phyloP scores from a whole-genome alignment of 2,329 filamentous ascomycete genomes.

The Monosporascus ibericus region DNA sequence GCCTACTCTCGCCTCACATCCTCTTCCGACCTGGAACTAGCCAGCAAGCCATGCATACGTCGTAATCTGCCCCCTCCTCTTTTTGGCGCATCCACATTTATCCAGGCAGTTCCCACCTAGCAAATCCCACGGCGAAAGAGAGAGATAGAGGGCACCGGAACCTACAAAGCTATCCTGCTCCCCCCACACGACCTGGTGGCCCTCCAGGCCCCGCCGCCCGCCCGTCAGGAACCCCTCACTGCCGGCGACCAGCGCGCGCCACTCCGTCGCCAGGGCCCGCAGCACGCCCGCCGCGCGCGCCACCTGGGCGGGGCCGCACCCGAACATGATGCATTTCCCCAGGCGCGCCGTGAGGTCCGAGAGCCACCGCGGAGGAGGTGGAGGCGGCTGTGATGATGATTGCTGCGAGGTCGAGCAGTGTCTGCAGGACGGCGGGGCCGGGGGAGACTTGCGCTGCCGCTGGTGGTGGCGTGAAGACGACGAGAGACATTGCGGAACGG shows the following conservation, averaged over 20 bases:
- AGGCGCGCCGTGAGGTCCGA: conserved; percentile 60
- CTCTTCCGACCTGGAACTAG: no score
- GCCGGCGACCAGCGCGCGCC: conserved; percentile 44
- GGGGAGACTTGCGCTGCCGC: no score
- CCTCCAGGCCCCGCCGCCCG: conserved; percentile 12
- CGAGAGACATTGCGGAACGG: no score
- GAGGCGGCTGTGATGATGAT: conserved; percentile 15
- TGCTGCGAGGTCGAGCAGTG: conserved; percentile 2
- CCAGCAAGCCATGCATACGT: no score
- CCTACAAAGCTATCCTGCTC: conserved; percentile 63
- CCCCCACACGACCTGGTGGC: conserved; percentile 37
- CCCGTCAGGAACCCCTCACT: conserved; percentile 22
- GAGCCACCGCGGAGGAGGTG: conserved; percentile 55
- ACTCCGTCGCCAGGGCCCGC: conserved; percentile 53
- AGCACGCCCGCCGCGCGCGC: conserved; percentile 54
- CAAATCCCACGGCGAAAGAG: neutral
- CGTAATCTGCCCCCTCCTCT: conserved; percentile 37
- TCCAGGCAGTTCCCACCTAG: conserved; percentile 28
- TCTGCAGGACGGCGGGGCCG: no score
- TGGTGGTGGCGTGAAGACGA: no score
- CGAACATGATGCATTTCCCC: conserved; percentile 71
- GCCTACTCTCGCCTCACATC: conserved; percentile 9
- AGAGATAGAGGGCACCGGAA: conserved; percentile 1
- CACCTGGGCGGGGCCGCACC: conserved; percentile 53
- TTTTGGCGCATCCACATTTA: no score